Evolutionary conservation across 495 filamentous ascomycete species (phyloP).

Genomic region (Evernia prunastri): DNA sequence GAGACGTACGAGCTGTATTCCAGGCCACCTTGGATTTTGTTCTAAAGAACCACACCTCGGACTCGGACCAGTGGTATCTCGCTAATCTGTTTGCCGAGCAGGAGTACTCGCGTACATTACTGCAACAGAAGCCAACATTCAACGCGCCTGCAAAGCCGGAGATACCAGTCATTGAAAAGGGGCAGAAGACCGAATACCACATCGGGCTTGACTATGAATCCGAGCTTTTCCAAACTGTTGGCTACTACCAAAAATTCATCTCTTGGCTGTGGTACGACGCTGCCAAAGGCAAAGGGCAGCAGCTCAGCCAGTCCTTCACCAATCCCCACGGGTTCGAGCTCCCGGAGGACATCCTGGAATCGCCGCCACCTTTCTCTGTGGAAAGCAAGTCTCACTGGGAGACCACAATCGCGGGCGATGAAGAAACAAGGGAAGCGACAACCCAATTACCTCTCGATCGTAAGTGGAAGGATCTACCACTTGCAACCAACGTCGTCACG

Average conservation of each 20-base stretch:
- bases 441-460: constrained; percentile 21
- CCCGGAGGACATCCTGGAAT: constrained; percentile 33
- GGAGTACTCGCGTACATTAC: constrained; percentile 46
- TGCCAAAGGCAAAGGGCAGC: constrained; percentile 11
- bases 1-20: constrained; percentile 28
- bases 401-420: constrained; percentile 14
- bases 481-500: constrained; percentile 25
- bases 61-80: constrained; percentile 42
- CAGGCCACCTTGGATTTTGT: constrained; percentile 23
- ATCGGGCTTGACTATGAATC: constrained; percentile 33
- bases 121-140: constrained; percentile 34
- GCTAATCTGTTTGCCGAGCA: constrained; percentile 51
- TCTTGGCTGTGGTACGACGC: constrained; percentile 18
- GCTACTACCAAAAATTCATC: constrained; percentile 22
- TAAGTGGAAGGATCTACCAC: constrained; percentile 15
- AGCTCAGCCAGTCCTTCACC: not conserved
- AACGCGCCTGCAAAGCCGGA: constrained; percentile 38
- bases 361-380: constrained; percentile 32
- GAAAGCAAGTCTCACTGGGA: constrained; percentile 34
- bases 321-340: constrained; percentile 39
- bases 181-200: constrained; percentile 29
- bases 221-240: constrained; percentile 27
- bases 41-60: constrained; percentile 14
- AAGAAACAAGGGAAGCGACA: constrained; percentile 30
- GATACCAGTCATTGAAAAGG: constrained; percentile 35